A percentile compares a stretch with the other conserved stretches of the same genome.
Evolutionary conservation across 306 rosid genomes (phyloP).

Genomic region (Acacia acuminata): DNA sequence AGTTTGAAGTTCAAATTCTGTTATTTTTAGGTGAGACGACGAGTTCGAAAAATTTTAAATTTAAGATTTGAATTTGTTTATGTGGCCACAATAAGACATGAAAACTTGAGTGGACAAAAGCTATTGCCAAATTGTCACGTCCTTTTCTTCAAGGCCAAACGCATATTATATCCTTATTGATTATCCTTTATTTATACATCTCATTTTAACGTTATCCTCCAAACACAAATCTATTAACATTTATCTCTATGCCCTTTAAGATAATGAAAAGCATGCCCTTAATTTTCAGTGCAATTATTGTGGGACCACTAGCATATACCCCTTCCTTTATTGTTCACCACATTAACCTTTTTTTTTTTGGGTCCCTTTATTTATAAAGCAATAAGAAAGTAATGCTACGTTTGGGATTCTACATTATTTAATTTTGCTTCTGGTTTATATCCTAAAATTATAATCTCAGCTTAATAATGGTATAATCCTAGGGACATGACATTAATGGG

Average conservation of each 20-base stretch:
- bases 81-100: conserved; percentile 26
- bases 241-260: not conserved
- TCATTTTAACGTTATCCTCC: not conserved
- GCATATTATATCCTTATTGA: not conserved
- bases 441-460: not conserved
- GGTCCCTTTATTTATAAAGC: conserved; percentile 10
- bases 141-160: conserved; percentile 32
- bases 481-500: not conserved
- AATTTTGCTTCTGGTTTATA: not conserved
- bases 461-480: not conserved
- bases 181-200: conserved; percentile 21
- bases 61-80: not conserved
- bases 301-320: conserved; percentile 13
- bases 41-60: not conserved
- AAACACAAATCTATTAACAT: conserved; percentile 2
- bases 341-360: not conserved
- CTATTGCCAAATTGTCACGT: conserved; percentile 17
- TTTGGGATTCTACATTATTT: not conserved
- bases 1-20: conserved; percentile 23
- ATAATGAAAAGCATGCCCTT: conserved; percentile 19
- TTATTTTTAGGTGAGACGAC: not conserved
- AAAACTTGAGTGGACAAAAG: conserved; percentile 23
- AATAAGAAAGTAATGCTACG: conserved; percentile 12
- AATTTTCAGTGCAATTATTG: conserved; percentile 34
- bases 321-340: conserved; percentile 22